A percentile compares a stretch with the other conserved stretches of the same genome.
These are phyloP conservation scores for Boletus reticulatus DNA, from an alignment of 768 basidiomycete genomes.

Conservation along the genomic window DNA sequence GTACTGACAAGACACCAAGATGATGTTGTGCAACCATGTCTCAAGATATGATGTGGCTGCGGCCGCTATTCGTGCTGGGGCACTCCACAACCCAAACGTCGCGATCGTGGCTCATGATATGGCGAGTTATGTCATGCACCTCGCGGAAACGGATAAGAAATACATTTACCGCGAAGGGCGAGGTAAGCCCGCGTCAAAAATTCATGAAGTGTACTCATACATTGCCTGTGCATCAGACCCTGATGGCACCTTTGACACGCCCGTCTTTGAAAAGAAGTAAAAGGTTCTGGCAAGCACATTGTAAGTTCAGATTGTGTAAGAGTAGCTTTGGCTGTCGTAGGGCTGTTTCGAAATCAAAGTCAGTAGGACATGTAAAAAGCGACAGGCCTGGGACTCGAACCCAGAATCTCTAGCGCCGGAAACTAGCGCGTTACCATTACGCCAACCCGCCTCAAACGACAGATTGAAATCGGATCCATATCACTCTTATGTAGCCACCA, in stretches of 20 bases:
- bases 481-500: too few relatives aligned
- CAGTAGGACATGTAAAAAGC: slow-evolving; percentile 25
- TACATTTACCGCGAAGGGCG: slow-evolving; percentile 59
- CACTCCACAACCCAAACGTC: slow-evolving; percentile 49
- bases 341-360: too few relatives aligned
- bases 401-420: slow-evolving; percentile 63
- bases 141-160: slow-evolving; percentile 57
- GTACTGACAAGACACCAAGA: slow-evolving; percentile 36
- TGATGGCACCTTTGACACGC: slow-evolving; percentile 43
- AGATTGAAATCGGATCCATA: too few relatives aligned
- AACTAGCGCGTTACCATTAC: slow-evolving; percentile 67
- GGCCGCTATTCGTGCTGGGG: slow-evolving; percentile 56
- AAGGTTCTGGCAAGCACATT: neutral
- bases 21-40: slow-evolving; percentile 72
- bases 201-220: neutral
- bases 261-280: slow-evolving; percentile 34
- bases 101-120: slow-evolving; percentile 57
- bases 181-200: slow-evolving; percentile 36
- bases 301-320: neutral
- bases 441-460: slow-evolving; percentile 46
- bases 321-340: neutral
- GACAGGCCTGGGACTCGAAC: slow-evolving; percentile 65
- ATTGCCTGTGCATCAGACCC: slow-evolving; percentile 26
- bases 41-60: slow-evolving; percentile 67
- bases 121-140: slow-evolving; percentile 57